Conservation (phyloP, 306 rosid genomes). For the Castanea mollissima region DNA sequence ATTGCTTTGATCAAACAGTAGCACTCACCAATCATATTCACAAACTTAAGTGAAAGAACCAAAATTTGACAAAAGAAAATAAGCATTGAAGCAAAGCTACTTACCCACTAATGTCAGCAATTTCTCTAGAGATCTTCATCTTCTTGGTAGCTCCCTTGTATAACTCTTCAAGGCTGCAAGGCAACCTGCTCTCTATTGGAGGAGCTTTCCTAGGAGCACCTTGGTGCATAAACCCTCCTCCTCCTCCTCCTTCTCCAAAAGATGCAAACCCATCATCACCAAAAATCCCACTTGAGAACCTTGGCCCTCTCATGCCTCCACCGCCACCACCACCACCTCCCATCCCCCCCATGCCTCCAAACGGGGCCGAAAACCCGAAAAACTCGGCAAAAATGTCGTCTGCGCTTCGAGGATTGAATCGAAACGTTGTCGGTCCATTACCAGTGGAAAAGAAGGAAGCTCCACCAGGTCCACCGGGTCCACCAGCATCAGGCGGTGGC, state of each 20-base stretch:
- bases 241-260: slow-evolving; percentile 46
- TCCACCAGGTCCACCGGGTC: slow-evolving; percentile 41
- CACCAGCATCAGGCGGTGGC: slow-evolving; percentile 67
- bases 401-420: slow-evolving; percentile 62
- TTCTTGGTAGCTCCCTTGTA: slow-evolving; percentile 54
- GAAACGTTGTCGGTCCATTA: slow-evolving; percentile 57
- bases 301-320: slow-evolving; percentile 46
- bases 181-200: slow-evolving; percentile 52
- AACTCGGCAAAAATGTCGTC: slow-evolving; percentile 65
- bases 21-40: not conserved
- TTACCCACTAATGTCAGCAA: slow-evolving; percentile 55
- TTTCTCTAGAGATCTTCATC: slow-evolving; percentile 67
- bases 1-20: not conserved
- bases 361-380: slow-evolving; percentile 53
- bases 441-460: slow-evolving; percentile 53
- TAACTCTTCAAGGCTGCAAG: slow-evolving; percentile 62
- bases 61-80: not conserved
- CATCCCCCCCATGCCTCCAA: slow-evolving; percentile 62
- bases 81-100: slow-evolving; percentile 6
- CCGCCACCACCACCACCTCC: slow-evolving; percentile 25
- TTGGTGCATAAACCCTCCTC: slow-evolving; percentile 42
- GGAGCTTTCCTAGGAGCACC: slow-evolving; percentile 50
- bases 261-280: slow-evolving; percentile 56
- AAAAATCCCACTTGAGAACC: slow-evolving; percentile 53
- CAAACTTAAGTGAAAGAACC: not conserved